phyloP scores from a whole-genome alignment of 2,329 filamentous ascomycete genomes.

The Fusarium devonianum region DNA sequence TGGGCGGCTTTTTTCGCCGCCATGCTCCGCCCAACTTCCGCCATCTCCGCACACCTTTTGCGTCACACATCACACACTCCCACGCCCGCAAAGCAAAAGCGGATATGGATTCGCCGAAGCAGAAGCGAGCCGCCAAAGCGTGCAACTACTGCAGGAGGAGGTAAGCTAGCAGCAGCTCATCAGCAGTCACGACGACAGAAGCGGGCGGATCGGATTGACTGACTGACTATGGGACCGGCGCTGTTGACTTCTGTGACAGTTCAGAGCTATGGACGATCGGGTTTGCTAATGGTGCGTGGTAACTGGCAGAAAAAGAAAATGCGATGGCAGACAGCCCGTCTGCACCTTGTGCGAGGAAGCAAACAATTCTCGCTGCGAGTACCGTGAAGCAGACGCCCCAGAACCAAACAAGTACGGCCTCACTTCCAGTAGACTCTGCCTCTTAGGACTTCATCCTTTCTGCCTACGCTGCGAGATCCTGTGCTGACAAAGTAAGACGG shows the following conservation, averaged over 20 bases:
- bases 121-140: constrained; percentile 37
- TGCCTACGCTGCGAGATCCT: fast-evolving
- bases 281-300: no score
- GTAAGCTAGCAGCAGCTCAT: constrained; percentile 6
- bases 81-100: not conserved
- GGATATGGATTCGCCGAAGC: constrained; percentile 30
- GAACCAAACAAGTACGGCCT: constrained; percentile 3
- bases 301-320: constrained; percentile 31
- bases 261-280: no score
- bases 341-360: constrained; percentile 31
- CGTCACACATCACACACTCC: not conserved
- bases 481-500: constrained; percentile 2
- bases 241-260: not conserved
- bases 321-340: constrained; percentile 30
- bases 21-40: not conserved
- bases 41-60: not conserved
- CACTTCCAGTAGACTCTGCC: not conserved
- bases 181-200: no score
- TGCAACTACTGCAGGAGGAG: constrained; percentile 37
- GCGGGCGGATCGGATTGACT: no score
- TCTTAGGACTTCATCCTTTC: not conserved
- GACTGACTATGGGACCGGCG: not conserved
- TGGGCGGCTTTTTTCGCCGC: no score
- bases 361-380: constrained; percentile 32
- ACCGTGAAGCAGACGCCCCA: constrained; percentile 19